Evolutionary conservation across 1,284 basidiomycete genomes (phyloP), one percentile per base, ranked within the genome.

Genomic region (Ustanciosporium gigantosporum): DNA sequence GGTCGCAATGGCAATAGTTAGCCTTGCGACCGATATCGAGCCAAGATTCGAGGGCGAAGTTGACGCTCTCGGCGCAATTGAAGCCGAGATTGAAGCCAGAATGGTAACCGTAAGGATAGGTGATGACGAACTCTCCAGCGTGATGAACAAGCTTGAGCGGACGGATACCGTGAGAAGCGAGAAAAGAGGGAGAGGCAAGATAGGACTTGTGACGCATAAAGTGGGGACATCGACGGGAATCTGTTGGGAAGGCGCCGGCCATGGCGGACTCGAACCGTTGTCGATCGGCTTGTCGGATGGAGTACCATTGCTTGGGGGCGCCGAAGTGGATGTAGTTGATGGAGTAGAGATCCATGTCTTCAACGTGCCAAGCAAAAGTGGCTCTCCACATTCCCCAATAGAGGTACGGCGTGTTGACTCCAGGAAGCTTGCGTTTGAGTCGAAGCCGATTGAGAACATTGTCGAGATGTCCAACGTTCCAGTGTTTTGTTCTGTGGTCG

Each of bases 321-420:
- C 94, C 94, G 75, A 97, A 98, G 79, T 99, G 94, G 57, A 99
- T 92, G 76, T 95, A 97, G 79, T 97, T 98, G 82, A 98, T 98
- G 46, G 91, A 94, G 80, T 94, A 95, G 3, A 98, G 83, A 76
- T 97, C 94, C 68, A 82, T 81, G 62, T 84, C 85, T 70, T 98
- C 94, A 37, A 98, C 94, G 70, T 98, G 94, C 95, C 95, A 99
- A 0, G 94, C 91, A 79, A 98, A 79, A 0, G 91, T 93, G 14
- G 95, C 94, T 42, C 91, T 84, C 94, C 94, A 99, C 91, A 96
- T 96, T 64, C 94, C 94, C 79, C 95, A 97, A 79, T 98, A 98
- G 4, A 98, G 84, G 78, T 98, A 98, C 0, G 94, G 94, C 1
- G 91, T 89, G 74, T 97, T 98, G 41, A 99, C 94, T 22, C 94